Conservation (phyloP, 2,329 filamentous ascomycete species). For the Sclerotinia subarctica region DNA sequence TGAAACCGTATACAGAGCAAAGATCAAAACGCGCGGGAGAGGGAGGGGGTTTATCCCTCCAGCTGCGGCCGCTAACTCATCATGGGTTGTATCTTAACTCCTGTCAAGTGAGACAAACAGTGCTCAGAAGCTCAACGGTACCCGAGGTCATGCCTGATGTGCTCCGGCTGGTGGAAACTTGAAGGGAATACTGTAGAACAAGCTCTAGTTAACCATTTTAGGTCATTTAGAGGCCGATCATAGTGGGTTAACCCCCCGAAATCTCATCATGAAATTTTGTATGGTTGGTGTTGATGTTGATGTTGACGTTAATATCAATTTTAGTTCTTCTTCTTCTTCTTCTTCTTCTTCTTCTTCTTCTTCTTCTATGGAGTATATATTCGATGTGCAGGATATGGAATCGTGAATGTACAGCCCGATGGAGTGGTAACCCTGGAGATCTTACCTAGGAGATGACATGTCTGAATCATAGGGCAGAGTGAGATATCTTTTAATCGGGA, state of each 20-base stretch:
- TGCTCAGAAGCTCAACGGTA: slow-evolving; percentile 8
- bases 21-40: slow-evolving; percentile 5
- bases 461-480: background rate
- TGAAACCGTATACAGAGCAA: background rate
- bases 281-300: background rate
- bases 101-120: background rate
- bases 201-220: background rate
- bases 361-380: background rate
- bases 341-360: no score
- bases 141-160: slow-evolving; percentile 4
- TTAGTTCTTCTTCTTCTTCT: background rate
- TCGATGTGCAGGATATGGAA: background rate
- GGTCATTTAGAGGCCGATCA: background rate
- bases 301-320: no score
- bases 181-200: background rate
- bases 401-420: slow-evolving; percentile 10
- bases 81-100: background rate
- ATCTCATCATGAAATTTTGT: background rate
- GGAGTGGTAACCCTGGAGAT: slow-evolving; percentile 14
- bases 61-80: background rate
- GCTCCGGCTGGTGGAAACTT: background rate
- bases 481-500: background rate
- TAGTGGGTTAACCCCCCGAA: background rate
- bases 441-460: background rate
- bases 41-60: background rate